Evolutionary conservation across 768 basidiomycete genomes (phyloP).

Genomic region (Crucibulum laeve): DNA sequence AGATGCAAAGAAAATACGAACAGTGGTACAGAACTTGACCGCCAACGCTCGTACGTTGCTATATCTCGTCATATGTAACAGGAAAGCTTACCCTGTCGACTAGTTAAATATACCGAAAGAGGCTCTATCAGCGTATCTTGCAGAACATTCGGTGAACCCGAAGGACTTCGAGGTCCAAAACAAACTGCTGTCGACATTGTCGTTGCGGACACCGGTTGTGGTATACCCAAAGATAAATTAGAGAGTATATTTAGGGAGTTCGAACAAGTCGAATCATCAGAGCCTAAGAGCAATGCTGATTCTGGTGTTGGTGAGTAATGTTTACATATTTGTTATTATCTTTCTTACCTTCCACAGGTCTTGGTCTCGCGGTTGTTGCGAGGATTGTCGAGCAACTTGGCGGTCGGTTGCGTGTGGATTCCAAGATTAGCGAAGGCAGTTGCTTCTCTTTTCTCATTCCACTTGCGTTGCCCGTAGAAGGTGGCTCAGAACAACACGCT

Average conservation of each 20-base stretch:
- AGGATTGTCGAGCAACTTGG: slow-evolving; percentile 76
- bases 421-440: slow-evolving; percentile 60
- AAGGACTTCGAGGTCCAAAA: slow-evolving; percentile 37
- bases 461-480: slow-evolving; percentile 37
- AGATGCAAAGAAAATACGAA: slow-evolving; percentile 69
- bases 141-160: slow-evolving; percentile 43
- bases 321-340: neutral
- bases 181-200: slow-evolving; percentile 63
- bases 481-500: slow-evolving; percentile 6
- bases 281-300: slow-evolving; percentile 28
- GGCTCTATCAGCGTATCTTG: slow-evolving; percentile 64
- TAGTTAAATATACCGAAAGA: slow-evolving; percentile 67
- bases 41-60: slow-evolving; percentile 60
- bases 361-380: slow-evolving; percentile 78
- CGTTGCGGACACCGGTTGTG: slow-evolving; percentile 70
- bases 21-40: slow-evolving; percentile 73
- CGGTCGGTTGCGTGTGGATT: slow-evolving; percentile 77
- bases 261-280: slow-evolving; percentile 63
- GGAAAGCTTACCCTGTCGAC: slow-evolving; percentile 3
- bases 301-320: slow-evolving; percentile 42
- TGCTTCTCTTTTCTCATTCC: slow-evolving; percentile 72
- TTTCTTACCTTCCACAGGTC: slow-evolving; percentile 30
- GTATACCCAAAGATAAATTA: slow-evolving; percentile 61
- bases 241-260: slow-evolving; percentile 79
- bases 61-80: neutral